phyloP scores from a whole-genome alignment of 1,139 yeast species.

The Debaryomycetaceae sp. region DNA sequence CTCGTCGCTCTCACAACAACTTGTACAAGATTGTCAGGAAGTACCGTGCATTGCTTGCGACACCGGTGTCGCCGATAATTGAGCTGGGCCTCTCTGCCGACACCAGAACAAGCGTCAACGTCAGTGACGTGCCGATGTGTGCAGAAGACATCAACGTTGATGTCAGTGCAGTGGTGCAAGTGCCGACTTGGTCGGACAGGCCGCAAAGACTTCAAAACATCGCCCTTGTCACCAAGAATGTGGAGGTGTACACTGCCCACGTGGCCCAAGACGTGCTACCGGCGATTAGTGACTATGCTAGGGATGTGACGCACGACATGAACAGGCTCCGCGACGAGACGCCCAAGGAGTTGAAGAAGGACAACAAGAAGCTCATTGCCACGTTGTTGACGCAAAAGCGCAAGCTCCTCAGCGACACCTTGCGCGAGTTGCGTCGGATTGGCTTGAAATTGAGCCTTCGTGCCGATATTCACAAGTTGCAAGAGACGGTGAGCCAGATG shows the following conservation, averaged over 20 bases:
- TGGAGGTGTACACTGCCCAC: conserved; percentile 44
- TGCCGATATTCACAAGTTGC: conserved; percentile 58
- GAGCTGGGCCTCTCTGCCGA: conserved; percentile 48
- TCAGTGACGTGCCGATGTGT: conserved; percentile 10
- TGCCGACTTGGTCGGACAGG: conserved; percentile 50
- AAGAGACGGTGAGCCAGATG: conserved; percentile 59
- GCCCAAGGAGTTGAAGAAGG: conserved; percentile 66
- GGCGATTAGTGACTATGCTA: conserved; percentile 48
- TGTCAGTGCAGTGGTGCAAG: conserved; percentile 18
- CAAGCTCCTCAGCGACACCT: conserved; percentile 69
- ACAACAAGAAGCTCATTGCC: conserved; percentile 67
- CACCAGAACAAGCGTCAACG: conserved; percentile 14
- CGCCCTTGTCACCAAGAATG: conserved; percentile 47
- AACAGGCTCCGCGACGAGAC: conserved; percentile 69
- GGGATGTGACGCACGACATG: conserved; percentile 52
- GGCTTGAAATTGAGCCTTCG: conserved; percentile 70
- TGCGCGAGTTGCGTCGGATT: conserved; percentile 67
- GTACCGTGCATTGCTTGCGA: conserved; percentile 61
- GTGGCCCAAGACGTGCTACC: conserved; percentile 33
- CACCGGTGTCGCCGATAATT: conserved; percentile 51
- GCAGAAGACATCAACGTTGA: no score
- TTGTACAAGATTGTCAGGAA: conserved; percentile 82
- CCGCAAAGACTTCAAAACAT: conserved; percentile 53
- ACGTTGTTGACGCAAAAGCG: conserved; percentile 77
- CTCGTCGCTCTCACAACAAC: conserved; percentile 79